Conservation (phyloP, 345 rosid species). For the Murraya paniculata region DNA sequence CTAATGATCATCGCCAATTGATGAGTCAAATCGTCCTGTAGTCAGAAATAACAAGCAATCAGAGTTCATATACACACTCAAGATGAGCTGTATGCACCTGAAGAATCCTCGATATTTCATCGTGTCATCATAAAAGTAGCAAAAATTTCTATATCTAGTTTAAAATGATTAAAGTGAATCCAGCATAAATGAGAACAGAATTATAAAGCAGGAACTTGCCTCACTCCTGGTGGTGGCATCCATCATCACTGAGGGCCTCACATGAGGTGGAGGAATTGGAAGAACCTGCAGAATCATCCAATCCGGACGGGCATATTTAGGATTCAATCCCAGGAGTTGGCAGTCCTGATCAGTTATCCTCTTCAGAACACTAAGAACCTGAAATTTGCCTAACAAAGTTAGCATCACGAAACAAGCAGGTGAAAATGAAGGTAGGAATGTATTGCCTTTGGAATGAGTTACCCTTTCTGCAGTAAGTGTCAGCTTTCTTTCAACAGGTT, state of each 20-base stretch:
- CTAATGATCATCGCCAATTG: constrained; percentile 88
- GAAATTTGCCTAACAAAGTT: not conserved
- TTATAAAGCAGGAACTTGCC: constrained; percentile 32
- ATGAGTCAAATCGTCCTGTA: constrained; percentile 94
- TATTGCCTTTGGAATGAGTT: constrained; percentile 3
- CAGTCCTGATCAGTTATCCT: constrained; percentile 94
- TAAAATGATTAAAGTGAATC: not conserved
- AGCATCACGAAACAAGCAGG: not conserved
- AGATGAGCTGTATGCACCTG: not conserved
- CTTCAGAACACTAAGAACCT: constrained; percentile 88
- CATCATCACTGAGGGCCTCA: constrained; percentile 97
- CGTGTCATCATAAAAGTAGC: not conserved
- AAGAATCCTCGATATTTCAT: not conserved
- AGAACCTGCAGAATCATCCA: constrained; percentile 98
- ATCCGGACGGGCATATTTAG: constrained; percentile 95
- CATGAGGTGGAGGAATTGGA: constrained; percentile 97
- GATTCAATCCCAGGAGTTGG: constrained; percentile 76
- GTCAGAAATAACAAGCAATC: constrained; percentile 24
- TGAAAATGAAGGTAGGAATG: not conserved
- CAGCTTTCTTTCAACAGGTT: constrained; percentile 91
- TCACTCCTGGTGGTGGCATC: constrained; percentile 87
- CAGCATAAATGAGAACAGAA: not conserved
- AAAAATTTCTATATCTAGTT: not conserved
- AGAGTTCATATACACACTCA: not conserved
- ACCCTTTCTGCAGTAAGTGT: constrained; percentile 91